Base-by-base conservation (phyloP, 495 filamentous ascomycete species). In the Massariosphaeria phaeospora region DNA sequence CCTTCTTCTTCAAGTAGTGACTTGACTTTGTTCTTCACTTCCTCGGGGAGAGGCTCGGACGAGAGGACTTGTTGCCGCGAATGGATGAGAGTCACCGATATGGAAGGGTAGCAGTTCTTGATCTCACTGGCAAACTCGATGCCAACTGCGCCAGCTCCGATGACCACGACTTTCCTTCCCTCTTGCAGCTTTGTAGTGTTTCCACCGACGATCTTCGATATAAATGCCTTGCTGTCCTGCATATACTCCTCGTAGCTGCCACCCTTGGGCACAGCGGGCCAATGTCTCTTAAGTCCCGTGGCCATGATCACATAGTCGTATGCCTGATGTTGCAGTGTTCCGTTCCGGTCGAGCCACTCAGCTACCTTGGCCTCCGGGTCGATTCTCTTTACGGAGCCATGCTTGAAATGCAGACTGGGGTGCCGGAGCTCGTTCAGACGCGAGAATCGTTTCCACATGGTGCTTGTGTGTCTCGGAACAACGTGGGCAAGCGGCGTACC, bases 71-170 rank as follows among this genome's bases (percentile, higher is more conserved):
- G 74, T 21, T 69, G 67, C 3, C 81, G 73, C 0, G 84, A 86
- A 65, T 88, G 84, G n/a, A 85, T 75, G 0, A 88, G 71, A 0
- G 79, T 84, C 18, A 88, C 76, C 30, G 75, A 73, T 33, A 80
- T 66, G 1, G 72, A 34, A 0, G 84, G 83, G n/a, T 79, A 67
- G 9, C 79, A 65, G 10, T 73, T 62, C 62, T 84, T 84, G 38
- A 86, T 62, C 66, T 88, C 84, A 10, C 81, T 75, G 0, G 84
- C 82, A 72, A 86, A 84, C 60, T 88, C 84, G 36, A 86, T 77
- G 9, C 84, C 84, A 2, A 86, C 84, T 8, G 84, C 84, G 13
- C 83, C 83, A 71, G 57, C 73, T 21, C 84, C 84, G 27, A 86
- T 75, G 21, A 88, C 69, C 0, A 80, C 73, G 2, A 85, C 76